Conservation (phyloP, 164 flowering plant species). For the Magnolia changhungtana region DNA sequence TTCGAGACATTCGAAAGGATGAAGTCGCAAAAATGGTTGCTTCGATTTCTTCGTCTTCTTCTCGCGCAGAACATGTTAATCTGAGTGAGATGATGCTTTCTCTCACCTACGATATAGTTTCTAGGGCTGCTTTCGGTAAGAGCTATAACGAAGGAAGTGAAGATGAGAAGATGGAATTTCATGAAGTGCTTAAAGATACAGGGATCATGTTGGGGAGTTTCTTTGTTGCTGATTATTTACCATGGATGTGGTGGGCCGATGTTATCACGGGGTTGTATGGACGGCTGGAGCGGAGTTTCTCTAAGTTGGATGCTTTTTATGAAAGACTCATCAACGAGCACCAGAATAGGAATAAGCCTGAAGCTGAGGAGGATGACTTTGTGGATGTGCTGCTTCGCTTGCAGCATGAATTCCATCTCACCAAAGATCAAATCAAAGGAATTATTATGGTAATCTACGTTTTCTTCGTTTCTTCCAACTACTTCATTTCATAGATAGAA, state of each 20-base stretch:
- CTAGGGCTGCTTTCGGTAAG: slow-evolving; percentile 11
- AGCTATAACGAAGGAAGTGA: neutral
- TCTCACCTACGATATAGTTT: slow-evolving; percentile 2
- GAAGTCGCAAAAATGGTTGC: slow-evolving; percentile 15
- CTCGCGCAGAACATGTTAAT: neutral
- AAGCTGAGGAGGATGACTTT: neutral
- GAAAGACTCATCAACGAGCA: slow-evolving; percentile 7
- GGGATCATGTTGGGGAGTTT: neutral
- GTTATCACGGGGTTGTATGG: neutral
- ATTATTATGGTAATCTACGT: neutral
- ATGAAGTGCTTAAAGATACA: neutral
- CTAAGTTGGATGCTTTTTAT: slow-evolving; percentile 1
- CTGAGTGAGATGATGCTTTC: slow-evolving; percentile 4
- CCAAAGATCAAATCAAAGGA: slow-evolving; percentile 10
- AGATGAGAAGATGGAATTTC: neutral
- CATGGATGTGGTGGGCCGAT: slow-evolving; percentile 4
- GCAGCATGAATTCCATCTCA: slow-evolving; percentile 1
- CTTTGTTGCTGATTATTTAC: neutral
- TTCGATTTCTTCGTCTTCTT: slow-evolving; percentile 2
- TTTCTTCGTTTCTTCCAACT: neutral
- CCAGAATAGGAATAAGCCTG: neutral
- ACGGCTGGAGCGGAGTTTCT: neutral
- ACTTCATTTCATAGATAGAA: no score
- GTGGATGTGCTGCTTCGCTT: slow-evolving; percentile 7
- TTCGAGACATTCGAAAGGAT: slow-evolving; percentile 4